These are phyloP conservation scores for Daedaleopsis nitida DNA, from an alignment of 768 basidiomycete species.

Conservation along the genomic window DNA sequence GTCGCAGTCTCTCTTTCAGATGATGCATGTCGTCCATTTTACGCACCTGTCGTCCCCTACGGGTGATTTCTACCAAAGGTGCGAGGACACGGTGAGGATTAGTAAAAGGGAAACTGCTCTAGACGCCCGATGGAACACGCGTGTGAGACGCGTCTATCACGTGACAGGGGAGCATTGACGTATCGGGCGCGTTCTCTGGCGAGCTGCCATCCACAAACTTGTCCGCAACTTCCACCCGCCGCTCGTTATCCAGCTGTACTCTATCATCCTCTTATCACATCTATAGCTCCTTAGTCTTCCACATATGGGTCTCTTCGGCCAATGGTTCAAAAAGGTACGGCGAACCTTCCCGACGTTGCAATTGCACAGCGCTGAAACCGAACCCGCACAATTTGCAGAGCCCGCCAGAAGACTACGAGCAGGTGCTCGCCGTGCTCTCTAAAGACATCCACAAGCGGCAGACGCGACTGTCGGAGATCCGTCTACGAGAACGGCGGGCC, in stretches of 20 bases:
- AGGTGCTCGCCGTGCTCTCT: constrained; percentile 66
- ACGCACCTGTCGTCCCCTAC: too few relatives aligned
- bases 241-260: constrained; percentile 15
- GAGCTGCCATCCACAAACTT: constrained; percentile 2
- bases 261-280: not conserved
- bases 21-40: too few relatives aligned
- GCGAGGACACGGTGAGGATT: too few relatives aligned
- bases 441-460: constrained; percentile 73
- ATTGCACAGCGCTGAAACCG: not conserved
- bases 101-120: not conserved
- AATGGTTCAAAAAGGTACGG: constrained; percentile 19
- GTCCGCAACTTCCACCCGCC: not conserved
- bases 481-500: constrained; percentile 80
- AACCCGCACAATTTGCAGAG: constrained; percentile 32
- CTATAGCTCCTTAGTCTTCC: too few relatives aligned
- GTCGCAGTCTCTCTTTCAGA: too few relatives aligned
- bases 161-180: constrained; percentile 10
- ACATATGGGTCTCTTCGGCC: constrained; percentile 14
- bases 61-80: too few relatives aligned
- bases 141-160: constrained; percentile 12
- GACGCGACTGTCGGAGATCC: constrained; percentile 75
- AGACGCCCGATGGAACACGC: constrained; percentile 5
- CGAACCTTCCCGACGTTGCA: not conserved
- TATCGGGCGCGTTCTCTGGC: not conserved
- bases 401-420: constrained; percentile 76